Percentiles rank a stretch among this genome's conserved stretches.
These are phyloP conservation scores for Magnusiomyces paraingens DNA, from an alignment of 1,139 yeast species.

Conservation along the genomic window DNA sequence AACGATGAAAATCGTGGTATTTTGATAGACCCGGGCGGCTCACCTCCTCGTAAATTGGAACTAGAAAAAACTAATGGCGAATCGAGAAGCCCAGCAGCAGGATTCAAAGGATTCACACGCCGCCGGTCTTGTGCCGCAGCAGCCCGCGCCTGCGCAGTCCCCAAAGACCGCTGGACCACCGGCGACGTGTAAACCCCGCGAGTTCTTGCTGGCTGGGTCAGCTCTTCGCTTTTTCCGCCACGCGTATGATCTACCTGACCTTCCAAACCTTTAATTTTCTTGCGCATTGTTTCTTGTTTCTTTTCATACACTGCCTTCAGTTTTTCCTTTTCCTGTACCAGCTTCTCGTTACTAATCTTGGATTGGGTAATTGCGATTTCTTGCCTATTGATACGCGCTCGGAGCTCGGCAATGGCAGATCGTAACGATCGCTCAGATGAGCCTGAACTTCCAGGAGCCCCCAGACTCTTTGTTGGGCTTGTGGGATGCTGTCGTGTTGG, in stretches of 20 bases:
- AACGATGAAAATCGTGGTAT: no score
- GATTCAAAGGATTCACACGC: neutral
- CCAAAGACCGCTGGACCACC: neutral
- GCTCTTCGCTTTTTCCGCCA: neutral
- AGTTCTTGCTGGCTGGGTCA: neutral
- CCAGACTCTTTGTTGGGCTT: neutral
- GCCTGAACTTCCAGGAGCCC: neutral
- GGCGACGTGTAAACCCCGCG: slow-evolving; percentile 1
- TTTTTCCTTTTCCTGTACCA: slow-evolving; percentile 16
- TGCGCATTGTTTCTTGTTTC: slow-evolving; percentile 18
- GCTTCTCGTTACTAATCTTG: slow-evolving; percentile 17
- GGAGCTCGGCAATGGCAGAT: slow-evolving; percentile 18
- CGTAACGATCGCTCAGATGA: slow-evolving; percentile 10
- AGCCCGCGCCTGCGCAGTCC: neutral
- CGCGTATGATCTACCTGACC: neutral
- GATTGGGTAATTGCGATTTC: slow-evolving; percentile 16
- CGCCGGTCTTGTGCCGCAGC: neutral
- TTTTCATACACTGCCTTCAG: slow-evolving; percentile 20
- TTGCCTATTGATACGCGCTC: slow-evolving; percentile 13
- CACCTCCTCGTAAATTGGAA: no score
- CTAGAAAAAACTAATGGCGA: no score
- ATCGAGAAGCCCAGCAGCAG: no score
- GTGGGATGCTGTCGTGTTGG: neutral
- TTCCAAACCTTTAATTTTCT: slow-evolving; percentile 16
- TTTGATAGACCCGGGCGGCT: no score